Conservation (phyloP, 257 asterid species). For the Nicotiana tomentosiformis region DNA sequence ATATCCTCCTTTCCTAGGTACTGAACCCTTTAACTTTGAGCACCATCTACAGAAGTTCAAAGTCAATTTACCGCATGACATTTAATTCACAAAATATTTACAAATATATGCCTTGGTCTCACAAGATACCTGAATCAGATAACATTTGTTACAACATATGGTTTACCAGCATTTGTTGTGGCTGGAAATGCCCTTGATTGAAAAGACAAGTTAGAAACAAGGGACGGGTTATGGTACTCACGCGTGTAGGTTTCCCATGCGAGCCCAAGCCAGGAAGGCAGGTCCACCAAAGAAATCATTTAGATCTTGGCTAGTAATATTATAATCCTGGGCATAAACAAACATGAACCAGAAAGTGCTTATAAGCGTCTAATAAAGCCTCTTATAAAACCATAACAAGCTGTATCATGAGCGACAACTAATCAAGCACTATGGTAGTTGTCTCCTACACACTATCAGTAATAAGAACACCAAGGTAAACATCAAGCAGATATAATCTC, state of each 20-base stretch:
- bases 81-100: neutral
- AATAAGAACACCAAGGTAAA: slow-evolving; percentile 5
- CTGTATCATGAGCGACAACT: neutral
- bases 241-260: slow-evolving; percentile 98
- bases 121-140: slow-evolving; percentile 6
- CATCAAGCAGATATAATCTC: neutral
- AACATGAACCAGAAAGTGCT: neutral
- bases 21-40: neutral
- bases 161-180: neutral
- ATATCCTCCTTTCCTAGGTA: neutral
- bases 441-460: neutral
- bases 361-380: neutral
- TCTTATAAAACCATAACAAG: neutral
- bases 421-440: neutral
- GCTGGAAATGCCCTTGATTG: slow-evolving; percentile 3
- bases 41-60: neutral
- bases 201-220: neutral
- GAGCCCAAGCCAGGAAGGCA: slow-evolving; percentile 99
- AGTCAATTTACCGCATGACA: neutral
- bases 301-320: slow-evolving; percentile 58
- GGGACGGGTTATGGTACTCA: slow-evolving; percentile 19
- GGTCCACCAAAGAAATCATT: slow-evolving; percentile 94
- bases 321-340: slow-evolving; percentile 52
- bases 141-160: neutral
- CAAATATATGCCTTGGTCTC: neutral